Evolutionary conservation across 2,329 filamentous ascomycete species (phyloP).

Genomic region (Fusarium dimerum): DNA sequence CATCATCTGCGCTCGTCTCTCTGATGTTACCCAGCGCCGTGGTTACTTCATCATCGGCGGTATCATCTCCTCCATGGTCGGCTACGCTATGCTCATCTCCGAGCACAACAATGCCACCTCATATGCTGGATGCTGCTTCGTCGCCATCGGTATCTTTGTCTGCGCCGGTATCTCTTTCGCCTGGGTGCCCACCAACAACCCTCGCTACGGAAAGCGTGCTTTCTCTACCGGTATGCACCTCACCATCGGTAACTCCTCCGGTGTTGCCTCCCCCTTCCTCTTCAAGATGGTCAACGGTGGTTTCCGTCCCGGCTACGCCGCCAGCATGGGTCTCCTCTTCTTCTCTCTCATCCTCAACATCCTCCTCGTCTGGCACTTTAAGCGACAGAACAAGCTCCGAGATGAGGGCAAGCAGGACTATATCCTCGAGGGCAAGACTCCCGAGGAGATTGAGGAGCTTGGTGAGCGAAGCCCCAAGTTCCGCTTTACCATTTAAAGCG

Average conservation of each 20-base stretch:
- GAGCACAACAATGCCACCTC: slow-evolving; percentile 55
- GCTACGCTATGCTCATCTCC: slow-evolving; percentile 61
- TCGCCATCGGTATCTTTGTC: slow-evolving; percentile 57
- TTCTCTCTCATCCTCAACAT: slow-evolving; percentile 34
- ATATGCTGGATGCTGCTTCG: slow-evolving; percentile 63
- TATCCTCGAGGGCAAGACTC: slow-evolving; percentile 41
- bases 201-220: slow-evolving; percentile 65
- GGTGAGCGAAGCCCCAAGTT: slow-evolving; percentile 43
- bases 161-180: slow-evolving; percentile 37
- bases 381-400: slow-evolving; percentile 37
- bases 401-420: slow-evolving; percentile 40
- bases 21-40: slow-evolving; percentile 58
- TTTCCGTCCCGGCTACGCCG: slow-evolving; percentile 52
- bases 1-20: slow-evolving; percentile 56
- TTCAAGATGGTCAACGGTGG: slow-evolving; percentile 46
- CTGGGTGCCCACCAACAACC: slow-evolving; percentile 56
- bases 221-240: slow-evolving; percentile 63
- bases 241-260: slow-evolving; percentile 62
- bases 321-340: slow-evolving; percentile 49
- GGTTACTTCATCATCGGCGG: slow-evolving; percentile 54
- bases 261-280: slow-evolving; percentile 63
- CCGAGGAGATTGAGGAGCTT: slow-evolving; percentile 43
- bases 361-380: slow-evolving; percentile 32
- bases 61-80: slow-evolving; percentile 53
- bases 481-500: slow-evolving; percentile 23